These are phyloP conservation scores for Diplotaxis tenuifolia DNA, from an alignment of 345 rosid species.

Conservation along the genomic window DNA sequence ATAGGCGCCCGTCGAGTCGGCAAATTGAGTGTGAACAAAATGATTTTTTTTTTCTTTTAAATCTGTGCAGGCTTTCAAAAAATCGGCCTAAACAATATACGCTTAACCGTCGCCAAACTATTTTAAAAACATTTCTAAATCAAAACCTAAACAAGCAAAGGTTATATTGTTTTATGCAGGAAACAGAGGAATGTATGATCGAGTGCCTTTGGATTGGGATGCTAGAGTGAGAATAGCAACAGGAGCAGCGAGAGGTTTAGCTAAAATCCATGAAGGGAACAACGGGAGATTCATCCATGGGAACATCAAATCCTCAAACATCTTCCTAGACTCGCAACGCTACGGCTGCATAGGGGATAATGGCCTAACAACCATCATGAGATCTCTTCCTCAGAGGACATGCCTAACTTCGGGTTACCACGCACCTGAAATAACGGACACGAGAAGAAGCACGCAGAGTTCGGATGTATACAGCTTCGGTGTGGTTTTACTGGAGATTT, in stretches of 20 bases:
- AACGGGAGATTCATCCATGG: slow-evolving; percentile 67
- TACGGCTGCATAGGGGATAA: slow-evolving; percentile 70
- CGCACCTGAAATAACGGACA: slow-evolving; percentile 55
- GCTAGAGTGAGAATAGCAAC: slow-evolving; percentile 59
- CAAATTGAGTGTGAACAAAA: no score
- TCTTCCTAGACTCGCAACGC: slow-evolving; percentile 56
- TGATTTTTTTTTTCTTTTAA: no score
- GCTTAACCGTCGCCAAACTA: no score
- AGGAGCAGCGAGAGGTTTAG: slow-evolving; percentile 75
- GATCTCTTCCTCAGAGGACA: slow-evolving; percentile 56
- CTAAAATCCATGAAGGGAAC: slow-evolving; percentile 61
- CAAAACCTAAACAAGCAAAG: background rate
- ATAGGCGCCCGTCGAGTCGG: no score
- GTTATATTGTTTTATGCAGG: slow-evolving; percentile 5
- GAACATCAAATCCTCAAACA: slow-evolving; percentile 76
- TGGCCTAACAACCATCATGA: slow-evolving; percentile 64
- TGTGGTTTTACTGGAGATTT: slow-evolving; percentile 75
- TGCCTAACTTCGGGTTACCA: slow-evolving; percentile 73
- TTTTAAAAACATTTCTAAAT: no score
- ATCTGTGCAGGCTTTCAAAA: no score
- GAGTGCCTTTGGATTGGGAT: slow-evolving; percentile 67
- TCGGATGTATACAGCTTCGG: slow-evolving; percentile 93
- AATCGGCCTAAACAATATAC: no score
- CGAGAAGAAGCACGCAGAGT: slow-evolving; percentile 56
- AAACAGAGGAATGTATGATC: slow-evolving; percentile 44